Conservation (phyloP, 139 green algal genomes). For the Chlamydomonas incerta region DNA sequence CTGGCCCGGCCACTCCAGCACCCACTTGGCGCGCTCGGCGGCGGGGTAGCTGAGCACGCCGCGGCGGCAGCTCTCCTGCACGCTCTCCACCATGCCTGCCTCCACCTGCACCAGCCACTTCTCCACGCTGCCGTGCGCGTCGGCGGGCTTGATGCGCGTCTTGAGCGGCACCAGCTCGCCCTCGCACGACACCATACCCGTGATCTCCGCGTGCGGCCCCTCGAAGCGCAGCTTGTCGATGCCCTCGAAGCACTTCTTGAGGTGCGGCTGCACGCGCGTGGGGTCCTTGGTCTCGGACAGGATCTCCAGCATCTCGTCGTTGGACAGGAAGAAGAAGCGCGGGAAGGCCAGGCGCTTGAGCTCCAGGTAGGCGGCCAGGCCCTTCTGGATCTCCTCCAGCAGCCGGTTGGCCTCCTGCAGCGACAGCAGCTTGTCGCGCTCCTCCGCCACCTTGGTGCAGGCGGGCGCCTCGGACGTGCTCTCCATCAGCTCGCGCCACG, state of each 20-base stretch:
- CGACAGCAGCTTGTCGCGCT: slow-evolving; percentile 48
- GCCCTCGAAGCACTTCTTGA: slow-evolving; percentile 90
- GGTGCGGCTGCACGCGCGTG: slow-evolving; percentile 79
- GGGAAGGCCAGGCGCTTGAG: slow-evolving; percentile 86
- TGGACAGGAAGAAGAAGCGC: slow-evolving; percentile 87
- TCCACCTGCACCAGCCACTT: slow-evolving; percentile 85
- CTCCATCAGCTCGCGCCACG: slow-evolving; percentile 81
- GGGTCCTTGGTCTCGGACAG: slow-evolving; percentile 77
- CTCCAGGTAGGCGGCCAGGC: slow-evolving; percentile 87
- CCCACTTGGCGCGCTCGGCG: slow-evolving; percentile 64
- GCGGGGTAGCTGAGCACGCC: slow-evolving; percentile 68
- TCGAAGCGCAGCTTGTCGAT: slow-evolving; percentile 66
- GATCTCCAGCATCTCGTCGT: slow-evolving; percentile 87
- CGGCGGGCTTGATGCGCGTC: slow-evolving; percentile 71
- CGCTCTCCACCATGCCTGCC: slow-evolving; percentile 75
- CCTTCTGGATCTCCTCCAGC: slow-evolving; percentile 64
- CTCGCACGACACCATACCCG: slow-evolving; percentile 75
- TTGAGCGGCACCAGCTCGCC: slow-evolving; percentile 77
- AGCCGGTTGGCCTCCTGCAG: slow-evolving; percentile 74
- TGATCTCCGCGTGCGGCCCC: slow-evolving; percentile 20
- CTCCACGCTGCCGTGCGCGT: slow-evolving; percentile 79
- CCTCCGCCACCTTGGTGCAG: slow-evolving; percentile 11
- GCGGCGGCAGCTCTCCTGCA: slow-evolving; percentile 66
- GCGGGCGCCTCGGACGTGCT: slow-evolving; percentile 20
- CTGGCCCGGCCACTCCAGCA: slow-evolving; percentile 84